Evolutionary conservation across 2,329 filamentous ascomycete genomes (phyloP).

Genomic region (Paecilomyces dactylethromorphus): DNA sequence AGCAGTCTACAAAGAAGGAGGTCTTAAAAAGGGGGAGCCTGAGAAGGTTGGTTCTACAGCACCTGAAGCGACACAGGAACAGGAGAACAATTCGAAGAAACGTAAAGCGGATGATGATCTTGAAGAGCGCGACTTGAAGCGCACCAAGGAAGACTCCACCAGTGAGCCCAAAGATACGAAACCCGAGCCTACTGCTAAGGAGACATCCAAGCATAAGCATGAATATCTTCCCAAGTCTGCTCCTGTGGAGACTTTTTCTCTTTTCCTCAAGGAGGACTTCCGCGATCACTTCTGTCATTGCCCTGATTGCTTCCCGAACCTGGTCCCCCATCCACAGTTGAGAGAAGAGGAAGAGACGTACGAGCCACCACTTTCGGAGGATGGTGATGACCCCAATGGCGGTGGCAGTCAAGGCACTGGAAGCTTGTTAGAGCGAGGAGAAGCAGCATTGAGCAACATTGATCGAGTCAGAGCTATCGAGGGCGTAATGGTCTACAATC

Average conservation of each 20-base stretch:
- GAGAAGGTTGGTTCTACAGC: background rate
- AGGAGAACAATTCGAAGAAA: conserved; percentile 47
- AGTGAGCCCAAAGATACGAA: conserved; percentile 5
- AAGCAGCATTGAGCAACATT: conserved; percentile 84
- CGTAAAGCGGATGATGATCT: conserved; percentile 55
- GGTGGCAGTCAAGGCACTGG: conserved; percentile 61
- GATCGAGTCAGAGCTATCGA: conserved; percentile 92
- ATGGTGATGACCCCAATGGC: conserved; percentile 46
- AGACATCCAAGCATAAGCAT: conserved; percentile 52
- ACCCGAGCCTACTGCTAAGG: conserved; percentile 10
- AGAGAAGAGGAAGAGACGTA: conserved; percentile 93
- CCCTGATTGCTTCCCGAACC: conserved; percentile 65
- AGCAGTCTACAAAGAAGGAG: conserved; percentile 53
- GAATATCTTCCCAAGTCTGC: conserved; percentile 48
- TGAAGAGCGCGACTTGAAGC: conserved; percentile 30
- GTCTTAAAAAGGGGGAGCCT: conserved; percentile 6
- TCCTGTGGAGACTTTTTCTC: conserved; percentile 59
- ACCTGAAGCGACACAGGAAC: conserved; percentile 8
- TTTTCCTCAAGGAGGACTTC: conserved; percentile 77
- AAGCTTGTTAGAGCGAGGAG: conserved; percentile 81
- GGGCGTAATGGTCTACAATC: conserved; percentile 96
- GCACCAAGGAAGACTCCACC: conserved; percentile 39
- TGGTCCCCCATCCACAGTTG: conserved; percentile 68
- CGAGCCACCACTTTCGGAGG: conserved; percentile 77
- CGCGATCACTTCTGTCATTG: conserved; percentile 79